These are phyloP conservation scores for Bryoglossum gracile DNA, from an alignment of 495 filamentous ascomycete genomes.

Conservation along the genomic window DNA sequence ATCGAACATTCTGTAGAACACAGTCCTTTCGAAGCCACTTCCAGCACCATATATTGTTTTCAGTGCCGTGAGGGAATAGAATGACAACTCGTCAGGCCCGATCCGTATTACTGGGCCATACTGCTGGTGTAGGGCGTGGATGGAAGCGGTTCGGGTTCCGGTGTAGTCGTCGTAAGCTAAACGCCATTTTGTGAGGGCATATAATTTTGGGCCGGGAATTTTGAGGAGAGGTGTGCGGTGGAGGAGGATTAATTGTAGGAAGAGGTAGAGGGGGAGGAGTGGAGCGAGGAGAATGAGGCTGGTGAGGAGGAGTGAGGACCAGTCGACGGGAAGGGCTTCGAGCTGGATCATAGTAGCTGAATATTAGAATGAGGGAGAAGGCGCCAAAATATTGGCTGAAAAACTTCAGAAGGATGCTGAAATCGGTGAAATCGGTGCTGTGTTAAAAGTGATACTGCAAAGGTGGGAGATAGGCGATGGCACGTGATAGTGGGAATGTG, in stretches of 20 bases:
- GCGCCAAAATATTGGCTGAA: background rate
- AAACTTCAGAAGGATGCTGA: too few relatives aligned
- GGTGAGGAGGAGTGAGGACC: background rate
- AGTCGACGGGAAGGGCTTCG: background rate
- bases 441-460: too few relatives aligned
- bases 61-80: conserved; percentile 14
- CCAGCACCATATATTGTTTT: conserved; percentile 37
- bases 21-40: conserved; percentile 30
- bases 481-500: too few relatives aligned
- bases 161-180: conserved; percentile 17
- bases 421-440: too few relatives aligned
- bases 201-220: conserved; percentile 11
- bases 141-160: conserved; percentile 39
- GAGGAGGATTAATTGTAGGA: background rate
- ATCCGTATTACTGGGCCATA: conserved; percentile 35
- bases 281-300: background rate
- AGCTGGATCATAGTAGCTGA: background rate
- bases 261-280: background rate
- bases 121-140: conserved; percentile 46
- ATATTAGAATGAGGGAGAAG: background rate
- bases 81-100: conserved; percentile 27
- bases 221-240: too few relatives aligned
- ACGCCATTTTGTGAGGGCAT: conserved; percentile 19
- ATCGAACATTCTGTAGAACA: conserved; percentile 39
- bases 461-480: too few relatives aligned